Conservation (phyloP, 441 rosid species). For the Adansonia grandidieri region DNA sequence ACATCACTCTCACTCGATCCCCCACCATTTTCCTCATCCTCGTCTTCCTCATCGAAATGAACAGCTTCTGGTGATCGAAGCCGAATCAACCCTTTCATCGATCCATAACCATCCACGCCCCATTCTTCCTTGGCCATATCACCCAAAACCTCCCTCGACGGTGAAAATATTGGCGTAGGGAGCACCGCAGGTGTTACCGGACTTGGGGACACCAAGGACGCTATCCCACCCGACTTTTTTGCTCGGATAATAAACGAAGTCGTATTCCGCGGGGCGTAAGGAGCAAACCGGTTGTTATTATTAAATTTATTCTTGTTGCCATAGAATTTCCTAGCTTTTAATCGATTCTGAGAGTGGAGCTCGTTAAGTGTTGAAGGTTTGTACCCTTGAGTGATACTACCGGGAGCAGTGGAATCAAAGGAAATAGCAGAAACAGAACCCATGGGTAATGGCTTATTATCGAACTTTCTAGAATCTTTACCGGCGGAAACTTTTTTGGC, state of each 20-base stretch:
- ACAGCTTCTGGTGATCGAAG: constrained; percentile 60
- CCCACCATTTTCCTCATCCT: constrained; percentile 81
- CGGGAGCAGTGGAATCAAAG: constrained; percentile 23
- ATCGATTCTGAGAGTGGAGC: constrained; percentile 71
- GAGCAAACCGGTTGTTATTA: constrained; percentile 63
- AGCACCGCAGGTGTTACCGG: constrained; percentile 87
- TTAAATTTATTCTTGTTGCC: constrained; percentile 55
- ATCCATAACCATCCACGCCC: constrained; percentile 98
- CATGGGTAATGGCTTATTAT: constrained; percentile 26
- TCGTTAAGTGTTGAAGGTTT: constrained; percentile 81
- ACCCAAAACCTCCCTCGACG: constrained; percentile 78
- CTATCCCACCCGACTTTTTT: constrained; percentile 87
- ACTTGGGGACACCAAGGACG: constrained; percentile 87
- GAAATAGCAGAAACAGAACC: constrained; percentile 33
- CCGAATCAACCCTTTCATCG: constrained; percentile 93
- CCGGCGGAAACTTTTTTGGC: constrained; percentile 53
- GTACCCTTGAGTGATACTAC: constrained; percentile 54
- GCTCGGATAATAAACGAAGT: constrained; percentile 85
- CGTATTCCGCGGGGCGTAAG: constrained; percentile 90
- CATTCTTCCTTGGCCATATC: constrained; percentile 96
- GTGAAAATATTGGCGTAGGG: constrained; percentile 85
- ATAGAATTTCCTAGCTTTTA: constrained; percentile 76
- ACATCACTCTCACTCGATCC: constrained; percentile 96
- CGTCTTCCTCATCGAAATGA: constrained; percentile 83
- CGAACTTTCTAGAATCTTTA: constrained; percentile 54